Conservation (phyloP, 805 yeast genomes). For the Pichia insulana region DNA sequence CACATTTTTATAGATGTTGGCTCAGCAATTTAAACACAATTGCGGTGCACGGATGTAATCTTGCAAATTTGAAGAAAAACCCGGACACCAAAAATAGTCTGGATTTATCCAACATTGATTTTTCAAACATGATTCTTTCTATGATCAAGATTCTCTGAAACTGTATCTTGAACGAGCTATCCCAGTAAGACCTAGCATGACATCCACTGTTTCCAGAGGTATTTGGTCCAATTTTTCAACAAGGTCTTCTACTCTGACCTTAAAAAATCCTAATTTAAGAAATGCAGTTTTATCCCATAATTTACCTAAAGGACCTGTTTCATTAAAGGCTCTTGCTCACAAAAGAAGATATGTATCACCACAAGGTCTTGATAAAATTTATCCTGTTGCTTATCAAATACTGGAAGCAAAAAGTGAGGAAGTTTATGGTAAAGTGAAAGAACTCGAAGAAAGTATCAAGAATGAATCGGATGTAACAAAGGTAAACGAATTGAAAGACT, state of each 20-base stretch:
- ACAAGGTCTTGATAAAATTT: slow-evolving; percentile 59
- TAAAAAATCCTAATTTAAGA: slow-evolving; percentile 22
- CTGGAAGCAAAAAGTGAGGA: slow-evolving; percentile 39
- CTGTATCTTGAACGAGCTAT: too few species aligned
- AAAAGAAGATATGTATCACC: slow-evolving; percentile 59
- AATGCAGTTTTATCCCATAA: slow-evolving; percentile 25
- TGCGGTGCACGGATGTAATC: too few species aligned
- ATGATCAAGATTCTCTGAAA: too few species aligned
- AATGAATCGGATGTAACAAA: slow-evolving; percentile 17
- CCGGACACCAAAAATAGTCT: too few species aligned
- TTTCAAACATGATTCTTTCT: too few species aligned
- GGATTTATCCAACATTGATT: too few species aligned
- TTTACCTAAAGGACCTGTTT: slow-evolving; percentile 43
- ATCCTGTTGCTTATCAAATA: slow-evolving; percentile 55
- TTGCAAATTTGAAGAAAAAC: too few species aligned
- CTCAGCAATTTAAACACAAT: too few species aligned
- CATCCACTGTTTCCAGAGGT: slow-evolving; percentile 23
- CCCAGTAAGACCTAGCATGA: slow-evolving; percentile 2
- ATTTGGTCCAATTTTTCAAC: slow-evolving; percentile 30
- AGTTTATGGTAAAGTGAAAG: slow-evolving; percentile 32
- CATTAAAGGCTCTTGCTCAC: slow-evolving; percentile 35
- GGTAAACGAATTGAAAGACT: slow-evolving; percentile 14
- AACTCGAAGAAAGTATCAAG: slow-evolving; percentile 25
- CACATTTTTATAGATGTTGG: too few species aligned
- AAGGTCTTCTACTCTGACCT: slow-evolving; percentile 26